phyloP scores from a whole-genome alignment of 495 filamentous ascomycete species.

The Aspergillus avenaceus region DNA sequence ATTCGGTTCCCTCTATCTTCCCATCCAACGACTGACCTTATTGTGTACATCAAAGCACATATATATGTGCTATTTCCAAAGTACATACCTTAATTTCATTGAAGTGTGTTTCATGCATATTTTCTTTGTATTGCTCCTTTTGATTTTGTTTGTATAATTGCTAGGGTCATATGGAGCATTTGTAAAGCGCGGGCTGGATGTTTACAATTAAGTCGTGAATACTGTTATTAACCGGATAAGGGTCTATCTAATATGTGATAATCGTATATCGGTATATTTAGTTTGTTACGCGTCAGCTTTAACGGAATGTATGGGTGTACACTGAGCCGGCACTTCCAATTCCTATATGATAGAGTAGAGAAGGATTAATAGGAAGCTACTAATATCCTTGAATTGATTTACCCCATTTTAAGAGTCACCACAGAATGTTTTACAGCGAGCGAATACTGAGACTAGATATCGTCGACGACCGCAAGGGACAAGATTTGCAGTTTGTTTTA shows the following conservation, averaged over 20 bases:
- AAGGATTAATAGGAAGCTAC: too few relatives aligned
- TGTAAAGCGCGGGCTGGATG: not conserved
- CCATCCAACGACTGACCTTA: not conserved
- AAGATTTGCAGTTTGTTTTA: too few relatives aligned
- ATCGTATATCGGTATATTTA: constrained; percentile 1
- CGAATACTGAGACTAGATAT: too few relatives aligned
- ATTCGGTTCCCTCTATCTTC: not conserved
- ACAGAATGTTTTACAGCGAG: too few relatives aligned
- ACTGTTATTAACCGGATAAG: not conserved
- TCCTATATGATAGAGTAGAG: too few relatives aligned
- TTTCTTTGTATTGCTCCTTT: constrained; percentile 1
- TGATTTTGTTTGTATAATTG: constrained; percentile 1
- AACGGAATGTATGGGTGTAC: not conserved
- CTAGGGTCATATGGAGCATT: constrained; percentile 2
- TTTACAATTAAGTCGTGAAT: not conserved
- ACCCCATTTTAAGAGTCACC: not conserved
- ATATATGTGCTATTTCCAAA: not conserved
- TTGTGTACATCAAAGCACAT: constrained; percentile 6
- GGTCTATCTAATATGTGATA: not conserved
- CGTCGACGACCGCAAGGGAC: too few relatives aligned
- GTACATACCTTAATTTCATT: constrained; percentile 14
- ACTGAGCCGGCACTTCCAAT: not conserved
- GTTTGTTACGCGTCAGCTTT: constrained; percentile 1
- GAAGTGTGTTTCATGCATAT: constrained; percentile 1
- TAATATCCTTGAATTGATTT: not conserved